Base-by-base conservation (phyloP, 441 rosid genomes). In the Caryocar brasiliense region DNA sequence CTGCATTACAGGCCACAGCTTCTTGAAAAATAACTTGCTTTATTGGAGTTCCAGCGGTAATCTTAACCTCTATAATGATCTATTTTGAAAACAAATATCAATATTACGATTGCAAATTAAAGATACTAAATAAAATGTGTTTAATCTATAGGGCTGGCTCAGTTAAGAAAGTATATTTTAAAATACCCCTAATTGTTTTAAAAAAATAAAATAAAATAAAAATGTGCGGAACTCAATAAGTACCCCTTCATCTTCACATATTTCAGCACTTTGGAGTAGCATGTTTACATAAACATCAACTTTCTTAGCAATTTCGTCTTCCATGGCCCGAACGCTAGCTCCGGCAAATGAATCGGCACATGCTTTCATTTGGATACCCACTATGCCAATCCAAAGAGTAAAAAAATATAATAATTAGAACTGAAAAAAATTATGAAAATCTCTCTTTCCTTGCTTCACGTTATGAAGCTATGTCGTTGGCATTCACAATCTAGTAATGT, bases 1-100 rank as follows among this genome's bases (percentile, higher is more conserved):
- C 55, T 24, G 82, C 64, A 2, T 67, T 72, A 22, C 27, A 58
- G 23, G 69, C 48, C 4, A 51, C 25, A 33, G 59, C 71, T 64
- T 81, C 85, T 33, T 76, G 85, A 18, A 78, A 24, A 49, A 78
- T 58, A 33, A 81, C 79, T 41, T 78, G 71, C 69, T 47, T 78
- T 5, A 64, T 43, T 44, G 88, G 85, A 37, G 52, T 22, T 51
- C 85, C 85, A 22, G 85, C 82, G 34, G 74, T 71, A n/a, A 76
- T 48, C 62, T 66, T 76, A 40, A 81, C 85, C 70, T 74, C 82
- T 19, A 81, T 53, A 41, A 40, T 66, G 18, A 81, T 68, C 84
- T 81, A 39, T 44, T 33, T n/a, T 18, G 8, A 45, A 40, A 34
- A 53, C 37, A 6, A 0, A 24, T 25, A 40, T 21, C 1, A 40